Percentiles rank a stretch among this genome's conserved stretches.
These are phyloP conservation scores for Nakaseomyces delphensis DNA, from an alignment of 1,139 yeast species.

Conservation along the genomic window DNA sequence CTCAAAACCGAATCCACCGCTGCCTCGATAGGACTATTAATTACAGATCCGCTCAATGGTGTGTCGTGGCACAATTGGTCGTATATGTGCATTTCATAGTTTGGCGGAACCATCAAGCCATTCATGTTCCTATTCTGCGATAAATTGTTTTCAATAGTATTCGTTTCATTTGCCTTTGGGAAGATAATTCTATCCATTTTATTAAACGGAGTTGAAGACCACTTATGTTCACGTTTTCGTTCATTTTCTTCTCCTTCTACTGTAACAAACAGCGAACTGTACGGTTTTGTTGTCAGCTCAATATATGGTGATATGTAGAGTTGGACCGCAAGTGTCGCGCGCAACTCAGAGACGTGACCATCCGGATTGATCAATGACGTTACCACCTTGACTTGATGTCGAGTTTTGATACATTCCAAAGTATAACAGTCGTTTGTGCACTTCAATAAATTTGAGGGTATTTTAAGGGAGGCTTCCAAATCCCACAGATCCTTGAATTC, in stretches of 20 bases:
- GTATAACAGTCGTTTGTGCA: slow-evolving; percentile 83
- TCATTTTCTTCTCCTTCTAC: slow-evolving; percentile 14
- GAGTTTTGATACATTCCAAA: slow-evolving; percentile 43
- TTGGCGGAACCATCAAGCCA: slow-evolving; percentile 66
- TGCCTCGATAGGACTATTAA: background rate
- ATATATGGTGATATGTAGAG: slow-evolving; percentile 70
- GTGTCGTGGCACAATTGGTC: slow-evolving; percentile 35
- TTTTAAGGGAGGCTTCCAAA: slow-evolving; percentile 44
- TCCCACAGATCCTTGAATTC: slow-evolving; percentile 63
- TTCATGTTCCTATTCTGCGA: slow-evolving; percentile 8
- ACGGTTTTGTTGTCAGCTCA: slow-evolving; percentile 6
- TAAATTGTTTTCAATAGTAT: slow-evolving; percentile 11
- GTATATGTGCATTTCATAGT: slow-evolving; percentile 74
- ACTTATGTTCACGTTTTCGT: slow-evolving; percentile 11
- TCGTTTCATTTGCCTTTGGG: slow-evolving; percentile 9
- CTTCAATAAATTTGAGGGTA: slow-evolving; percentile 66
- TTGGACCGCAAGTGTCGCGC: slow-evolving; percentile 58
- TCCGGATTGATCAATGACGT: slow-evolving; percentile 48
- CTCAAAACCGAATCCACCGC: background rate
- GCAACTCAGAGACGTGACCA: slow-evolving; percentile 56
- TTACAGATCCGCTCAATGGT: background rate
- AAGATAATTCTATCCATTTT: background rate
- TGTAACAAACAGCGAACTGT: slow-evolving; percentile 13
- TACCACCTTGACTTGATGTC: slow-evolving; percentile 51
- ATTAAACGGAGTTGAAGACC: background rate